These are phyloP conservation scores for Ophiostoma perfectum DNA, from an alignment of 2,329 filamentous ascomycete species.

Conservation along the genomic window DNA sequence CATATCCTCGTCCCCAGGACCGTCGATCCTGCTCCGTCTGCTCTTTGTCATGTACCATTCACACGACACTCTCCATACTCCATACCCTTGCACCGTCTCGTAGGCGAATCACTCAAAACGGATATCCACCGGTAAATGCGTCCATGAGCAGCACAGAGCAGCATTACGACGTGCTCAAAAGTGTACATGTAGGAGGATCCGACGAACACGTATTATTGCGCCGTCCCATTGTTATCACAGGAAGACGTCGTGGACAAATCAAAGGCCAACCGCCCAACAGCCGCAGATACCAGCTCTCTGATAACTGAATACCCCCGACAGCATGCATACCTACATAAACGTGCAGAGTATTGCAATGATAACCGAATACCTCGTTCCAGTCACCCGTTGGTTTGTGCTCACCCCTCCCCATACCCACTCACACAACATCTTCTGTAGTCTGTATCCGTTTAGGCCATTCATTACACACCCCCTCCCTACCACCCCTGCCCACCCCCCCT, in stretches of 20 bases:
- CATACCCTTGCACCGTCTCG: neutral
- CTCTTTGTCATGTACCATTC: neutral
- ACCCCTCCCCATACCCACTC: neutral
- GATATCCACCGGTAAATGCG: constrained; percentile 6
- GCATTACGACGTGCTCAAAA: neutral
- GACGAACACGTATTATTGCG: no score
- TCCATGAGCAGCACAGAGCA: neutral
- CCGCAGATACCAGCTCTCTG: no score
- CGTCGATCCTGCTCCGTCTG: neutral
- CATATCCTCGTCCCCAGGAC: neutral
- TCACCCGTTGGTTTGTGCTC: neutral
- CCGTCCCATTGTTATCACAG: no score
- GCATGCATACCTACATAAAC: no score
- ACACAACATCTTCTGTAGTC: neutral
- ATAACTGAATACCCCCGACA: no score
- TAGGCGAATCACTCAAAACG: neutral
- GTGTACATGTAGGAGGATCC: no score
- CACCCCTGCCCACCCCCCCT: neutral
- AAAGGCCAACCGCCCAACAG: no score
- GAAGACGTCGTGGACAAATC: no score
- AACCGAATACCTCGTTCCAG: no score
- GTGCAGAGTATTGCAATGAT: no score
- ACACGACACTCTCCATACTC: neutral
- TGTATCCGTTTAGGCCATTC: no score
- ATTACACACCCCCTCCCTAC: neutral